These are phyloP conservation scores for Micractinium conductrix DNA, from an alignment of 139 green algal genomes.

Conservation along the genomic window DNA sequence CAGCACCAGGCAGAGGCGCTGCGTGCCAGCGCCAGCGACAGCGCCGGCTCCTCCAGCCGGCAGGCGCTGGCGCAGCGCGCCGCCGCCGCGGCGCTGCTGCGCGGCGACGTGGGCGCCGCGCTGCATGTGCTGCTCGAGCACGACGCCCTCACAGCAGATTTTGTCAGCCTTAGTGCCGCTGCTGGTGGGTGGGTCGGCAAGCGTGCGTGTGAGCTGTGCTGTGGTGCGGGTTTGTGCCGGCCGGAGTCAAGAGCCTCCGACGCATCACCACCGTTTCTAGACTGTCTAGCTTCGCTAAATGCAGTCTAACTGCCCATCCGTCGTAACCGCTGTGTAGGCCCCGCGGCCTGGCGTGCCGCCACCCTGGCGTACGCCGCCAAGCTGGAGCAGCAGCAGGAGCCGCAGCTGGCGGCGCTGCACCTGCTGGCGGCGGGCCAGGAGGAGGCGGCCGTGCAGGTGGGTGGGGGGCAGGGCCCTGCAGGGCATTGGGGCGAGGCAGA, in stretches of 20 bases:
- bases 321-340: too few relatives aligned
- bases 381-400: slow-evolving; percentile 40
- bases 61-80: slow-evolving; percentile 23
- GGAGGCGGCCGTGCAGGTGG: slow-evolving; percentile 27
- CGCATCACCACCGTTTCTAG: too few relatives aligned
- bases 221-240: background rate
- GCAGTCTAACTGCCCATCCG: too few relatives aligned
- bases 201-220: too few relatives aligned
- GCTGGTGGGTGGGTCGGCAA: slow-evolving; percentile 18
- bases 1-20: background rate
- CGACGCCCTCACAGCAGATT: slow-evolving; percentile 46
- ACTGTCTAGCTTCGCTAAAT: too few relatives aligned
- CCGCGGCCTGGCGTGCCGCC: slow-evolving; percentile 34
- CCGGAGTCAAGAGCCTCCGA: too few relatives aligned
- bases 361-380: slow-evolving; percentile 27
- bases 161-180: slow-evolving; percentile 48
- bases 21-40: background rate
- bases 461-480: too few relatives aligned
- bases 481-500: too few relatives aligned
- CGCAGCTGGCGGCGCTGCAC: slow-evolving; percentile 33
- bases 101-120: slow-evolving; percentile 39
- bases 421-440: slow-evolving; percentile 36
- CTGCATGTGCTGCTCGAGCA: slow-evolving; percentile 34
- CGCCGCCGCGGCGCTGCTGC: slow-evolving; percentile 37
- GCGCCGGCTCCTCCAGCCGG: background rate